phyloP scores from a whole-genome alignment of 192 early-diverging fungal genomes.

The Gamsiella multidivaricata region DNA sequence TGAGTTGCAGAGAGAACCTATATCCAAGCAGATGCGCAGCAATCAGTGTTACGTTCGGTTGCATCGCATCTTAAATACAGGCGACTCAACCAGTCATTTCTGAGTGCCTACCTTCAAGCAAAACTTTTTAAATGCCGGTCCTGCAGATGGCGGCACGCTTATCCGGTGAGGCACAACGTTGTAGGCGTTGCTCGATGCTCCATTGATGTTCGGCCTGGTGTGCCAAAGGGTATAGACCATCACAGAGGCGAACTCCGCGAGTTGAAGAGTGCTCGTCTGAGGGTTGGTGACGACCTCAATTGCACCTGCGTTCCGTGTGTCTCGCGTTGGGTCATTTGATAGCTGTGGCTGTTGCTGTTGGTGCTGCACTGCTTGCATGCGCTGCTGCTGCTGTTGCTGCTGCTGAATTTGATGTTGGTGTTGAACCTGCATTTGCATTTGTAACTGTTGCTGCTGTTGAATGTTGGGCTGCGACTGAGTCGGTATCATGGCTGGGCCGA shows the following conservation, averaged over 20 bases:
- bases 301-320: slow-evolving; percentile 11
- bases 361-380: slow-evolving; percentile 1
- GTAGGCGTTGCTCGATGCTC: slow-evolving; percentile 31
- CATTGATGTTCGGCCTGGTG: slow-evolving; percentile 32
- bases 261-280: slow-evolving; percentile 22
- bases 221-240: slow-evolving; percentile 43
- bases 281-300: slow-evolving; percentile 28
- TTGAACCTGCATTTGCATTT: slow-evolving; percentile 11
- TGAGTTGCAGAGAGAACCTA: slow-evolving; percentile 67
- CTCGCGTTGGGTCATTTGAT: slow-evolving; percentile 1
- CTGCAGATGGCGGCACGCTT: slow-evolving; percentile 22
- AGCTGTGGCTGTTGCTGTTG: slow-evolving; percentile 10
- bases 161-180: slow-evolving; percentile 32
- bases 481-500: background rate
- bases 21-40: background rate
- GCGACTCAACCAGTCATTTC: too few relatives aligned
- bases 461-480: background rate
- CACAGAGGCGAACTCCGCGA: slow-evolving; percentile 30
- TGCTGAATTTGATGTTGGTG: slow-evolving; percentile 5
- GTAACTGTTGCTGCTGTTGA: slow-evolving; percentile 23
- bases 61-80: too few relatives aligned
- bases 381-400: slow-evolving; percentile 16
- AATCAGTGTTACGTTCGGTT: too few relatives aligned
- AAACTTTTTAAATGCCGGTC: slow-evolving; percentile 31
- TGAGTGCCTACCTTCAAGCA: slow-evolving; percentile 23